These are phyloP conservation scores for Lipomyces japonicus DNA, from an alignment of 805 yeast species.

Conservation along the genomic window DNA sequence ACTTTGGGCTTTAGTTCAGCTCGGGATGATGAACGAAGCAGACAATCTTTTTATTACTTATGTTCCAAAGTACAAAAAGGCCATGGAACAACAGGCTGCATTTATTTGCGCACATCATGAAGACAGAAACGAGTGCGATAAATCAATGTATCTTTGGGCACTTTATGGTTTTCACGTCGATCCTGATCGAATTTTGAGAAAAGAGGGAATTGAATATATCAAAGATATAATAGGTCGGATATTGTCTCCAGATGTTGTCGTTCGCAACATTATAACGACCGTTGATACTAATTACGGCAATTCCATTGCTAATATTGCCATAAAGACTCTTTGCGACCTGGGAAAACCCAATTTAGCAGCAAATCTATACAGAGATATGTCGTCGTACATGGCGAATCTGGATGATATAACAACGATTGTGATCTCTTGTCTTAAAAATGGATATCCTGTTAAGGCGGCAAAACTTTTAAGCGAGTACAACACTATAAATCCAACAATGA, in stretches of 20 bases:
- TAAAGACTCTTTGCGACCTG: constrained; percentile 9
- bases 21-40: constrained; percentile 8
- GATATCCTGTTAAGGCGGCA: constrained; percentile 5
- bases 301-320: constrained; percentile 6
- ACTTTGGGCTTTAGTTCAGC: constrained; percentile 21
- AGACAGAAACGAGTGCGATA: constrained; percentile 6
- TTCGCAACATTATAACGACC: too few species aligned
- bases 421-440: neutral
- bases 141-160: constrained; percentile 10
- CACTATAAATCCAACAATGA: neutral
- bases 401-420: constrained; percentile 9
- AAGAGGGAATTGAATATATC: too few species aligned
- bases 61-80: neutral
- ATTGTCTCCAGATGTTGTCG: too few species aligned
- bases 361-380: constrained; percentile 5
- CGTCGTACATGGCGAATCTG: constrained; percentile 3
- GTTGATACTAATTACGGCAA: too few species aligned
- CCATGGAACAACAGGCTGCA: constrained; percentile 14
- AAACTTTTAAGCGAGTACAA: constrained; percentile 6
- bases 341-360: constrained; percentile 7
- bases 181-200: too few species aligned
- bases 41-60: constrained; percentile 8
- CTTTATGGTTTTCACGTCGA: constrained; percentile 3
- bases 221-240: too few species aligned
- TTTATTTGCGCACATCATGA: constrained; percentile 10